Evolutionary conservation across 2,329 filamentous ascomycete genomes (phyloP), one percentile per base, ranked within the genome.

Genomic region (Aschersonia sp.): DNA sequence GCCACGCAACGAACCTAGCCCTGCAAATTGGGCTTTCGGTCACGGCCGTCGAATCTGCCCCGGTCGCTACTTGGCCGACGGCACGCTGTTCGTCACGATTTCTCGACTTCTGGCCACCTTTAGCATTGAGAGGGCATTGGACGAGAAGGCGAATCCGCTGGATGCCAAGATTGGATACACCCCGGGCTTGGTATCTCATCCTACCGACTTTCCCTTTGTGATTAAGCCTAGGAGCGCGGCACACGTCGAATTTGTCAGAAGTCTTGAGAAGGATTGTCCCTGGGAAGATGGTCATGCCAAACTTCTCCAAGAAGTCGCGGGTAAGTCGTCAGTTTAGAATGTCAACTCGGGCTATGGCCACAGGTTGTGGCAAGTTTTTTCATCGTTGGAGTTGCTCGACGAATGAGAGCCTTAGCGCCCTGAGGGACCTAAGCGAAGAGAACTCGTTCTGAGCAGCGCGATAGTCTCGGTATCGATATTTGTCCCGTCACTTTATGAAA

Each of bases 61-160:
- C 0, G 66, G 66, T 0, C 47, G 56, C 1, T 55, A 56, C 30
- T 54, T 67, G 4, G 62, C 62, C 0, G 58, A 61, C 6, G 44
- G 54, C 1, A 57, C 53, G 1, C 32, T 66, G 1, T 68, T 58
- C 32, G 43, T 66, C 2, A 59, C 44, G 2, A 53, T 67, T 22
- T 68, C 63, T 0, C 69, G 69, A 37, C 57, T 62, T 0, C 57
- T 79, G 2, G 63, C 74, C 0, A 67, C 66, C 0, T 76, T 77
- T 46, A 55, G 62, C 5, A 59, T 75, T 4, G 30, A 32, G 12
- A 55, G 52, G 31, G 52, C 45, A 0, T 0, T 49, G 0, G 54
- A 54, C 7, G 59, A 62, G 22, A 55, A 65, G 5, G 71, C 66
- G 0, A 58, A 55, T 22, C 58, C 61, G 10, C 55, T 70, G 0